Percentiles rank a stretch among this genome's conserved stretches.
These are phyloP conservation scores for Ascoidea tarda DNA, from an alignment of 805 yeast species.

Conservation along the genomic window DNA sequence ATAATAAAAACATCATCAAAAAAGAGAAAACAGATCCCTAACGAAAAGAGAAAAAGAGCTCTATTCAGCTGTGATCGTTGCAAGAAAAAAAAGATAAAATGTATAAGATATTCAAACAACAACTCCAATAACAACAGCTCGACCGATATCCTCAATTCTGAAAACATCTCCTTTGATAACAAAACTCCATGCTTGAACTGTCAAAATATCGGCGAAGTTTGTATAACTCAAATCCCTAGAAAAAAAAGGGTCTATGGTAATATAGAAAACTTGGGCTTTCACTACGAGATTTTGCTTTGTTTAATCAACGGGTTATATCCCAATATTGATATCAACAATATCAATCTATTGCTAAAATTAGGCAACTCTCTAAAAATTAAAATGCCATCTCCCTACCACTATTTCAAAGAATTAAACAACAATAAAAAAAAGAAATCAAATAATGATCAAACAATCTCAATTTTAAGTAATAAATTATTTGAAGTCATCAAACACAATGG, in stretches of 20 bases:
- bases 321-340: slow-evolving; percentile 2
- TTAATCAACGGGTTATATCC: slow-evolving; percentile 5
- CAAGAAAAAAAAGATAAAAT: slow-evolving; percentile 8
- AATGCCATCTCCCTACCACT: slow-evolving; percentile 1
- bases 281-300: slow-evolving; percentile 2
- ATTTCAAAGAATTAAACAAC: too few species aligned
- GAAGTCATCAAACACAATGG: not conserved
- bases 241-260: slow-evolving; percentile 2
- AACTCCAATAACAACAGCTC: too few species aligned
- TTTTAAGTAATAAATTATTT: not conserved
- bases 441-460: not conserved
- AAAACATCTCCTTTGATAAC: slow-evolving; percentile 3
- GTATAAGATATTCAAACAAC: not conserved
- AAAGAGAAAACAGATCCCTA: slow-evolving; percentile 4
- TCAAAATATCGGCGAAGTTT: slow-evolving; percentile 3
- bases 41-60: slow-evolving; percentile 6
- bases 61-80: slow-evolving; percentile 8
- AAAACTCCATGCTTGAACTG: slow-evolving; percentile 7
- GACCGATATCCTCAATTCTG: not conserved
- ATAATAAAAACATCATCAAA: not conserved
- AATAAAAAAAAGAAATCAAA: too few species aligned
- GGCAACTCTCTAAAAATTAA: slow-evolving; percentile 1
- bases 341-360: not conserved
- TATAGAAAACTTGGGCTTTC: slow-evolving; percentile 3
- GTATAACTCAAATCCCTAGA: slow-evolving; percentile 6